Base-by-base conservation (phyloP, 805 yeast genomes). In the Metschnikowia lunata region DNA sequence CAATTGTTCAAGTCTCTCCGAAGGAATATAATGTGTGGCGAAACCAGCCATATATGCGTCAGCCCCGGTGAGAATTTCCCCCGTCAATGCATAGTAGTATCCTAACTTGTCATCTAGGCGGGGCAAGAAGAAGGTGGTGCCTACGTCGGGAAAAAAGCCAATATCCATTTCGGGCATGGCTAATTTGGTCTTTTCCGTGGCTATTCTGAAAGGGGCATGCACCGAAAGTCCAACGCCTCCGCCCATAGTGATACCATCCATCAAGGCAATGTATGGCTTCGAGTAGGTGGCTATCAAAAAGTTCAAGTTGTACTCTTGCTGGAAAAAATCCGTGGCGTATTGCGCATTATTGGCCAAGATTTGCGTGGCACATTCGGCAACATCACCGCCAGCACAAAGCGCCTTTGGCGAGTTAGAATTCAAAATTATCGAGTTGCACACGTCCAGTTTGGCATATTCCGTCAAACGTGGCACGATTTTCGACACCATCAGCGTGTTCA, bases 131-230 rank as follows among this genome's bases (percentile, higher is more conserved):
- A 88, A 91, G 9, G 95, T 80, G 31, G 95, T 83, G 36, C 97
- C 99, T 10, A 93, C 98, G 64, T 93, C 99, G 15, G 96, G 95
- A 67, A 88, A 86, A 64, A 88, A 88, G 1, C 99, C 99, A 62
- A 93, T 93, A 58, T 87, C 89, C 75, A 95, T 85, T 67, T 93
- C 98, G 8, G 99, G 98, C 99, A 93, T 93, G 49, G 98, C 96
- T 69, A 89, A 78, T 61, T 83, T 76, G 9, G 98, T 90, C 56
- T 79, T 77, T 57, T 91, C 97, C 34, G 96, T 86, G n/a, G 95
- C 95, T 32, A 93, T 71, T 59, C 98, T 80, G 73, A 91, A 91
- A 3, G 97, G 91, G 10, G 88, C 83, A 66, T 93, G 98, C 34
- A 88, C 84, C 0, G 91, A 75, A 36, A 93, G 69, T 5, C 99